Conservation (phyloP, 306 rosid species). For the Geum urbanum region DNA sequence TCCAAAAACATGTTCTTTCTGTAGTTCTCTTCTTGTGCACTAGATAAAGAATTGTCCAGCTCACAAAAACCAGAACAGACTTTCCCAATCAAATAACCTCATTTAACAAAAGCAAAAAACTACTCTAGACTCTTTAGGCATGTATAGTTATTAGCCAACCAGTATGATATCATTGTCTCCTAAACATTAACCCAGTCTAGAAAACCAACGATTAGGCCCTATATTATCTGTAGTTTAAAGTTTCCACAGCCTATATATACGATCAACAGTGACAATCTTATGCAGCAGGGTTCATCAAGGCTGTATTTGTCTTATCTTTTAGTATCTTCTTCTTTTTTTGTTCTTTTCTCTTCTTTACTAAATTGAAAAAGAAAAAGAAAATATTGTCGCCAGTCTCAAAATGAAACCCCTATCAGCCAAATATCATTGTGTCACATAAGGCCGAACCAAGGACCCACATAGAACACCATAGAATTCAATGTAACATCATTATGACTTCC, state of each 20-base stretch:
- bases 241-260: neutral
- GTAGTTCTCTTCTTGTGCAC: neutral
- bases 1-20: neutral
- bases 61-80: neutral
- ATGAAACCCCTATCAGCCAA: slow-evolving; percentile 21
- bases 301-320: neutral
- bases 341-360: neutral
- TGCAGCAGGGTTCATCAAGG: neutral
- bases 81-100: neutral
- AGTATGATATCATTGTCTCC: neutral
- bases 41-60: neutral
- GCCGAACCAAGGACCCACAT: slow-evolving; percentile 20
- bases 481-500: slow-evolving; percentile 9
- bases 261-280: neutral
- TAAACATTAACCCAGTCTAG: neutral
- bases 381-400: slow-evolving; percentile 5
- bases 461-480: slow-evolving; percentile 17
- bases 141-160: neutral
- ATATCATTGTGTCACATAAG: slow-evolving; percentile 19
- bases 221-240: neutral
- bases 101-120: neutral
- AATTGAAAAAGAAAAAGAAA: neutral
- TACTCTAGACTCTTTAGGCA: neutral
- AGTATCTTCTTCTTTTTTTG: neutral
- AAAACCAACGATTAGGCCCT: no score